A percentile compares a stretch with the other conserved stretches of the same genome.
These are phyloP conservation scores for Talaromyces marneffei DNA, from an alignment of 2,329 filamentous ascomycete genomes.

Conservation along the genomic window DNA sequence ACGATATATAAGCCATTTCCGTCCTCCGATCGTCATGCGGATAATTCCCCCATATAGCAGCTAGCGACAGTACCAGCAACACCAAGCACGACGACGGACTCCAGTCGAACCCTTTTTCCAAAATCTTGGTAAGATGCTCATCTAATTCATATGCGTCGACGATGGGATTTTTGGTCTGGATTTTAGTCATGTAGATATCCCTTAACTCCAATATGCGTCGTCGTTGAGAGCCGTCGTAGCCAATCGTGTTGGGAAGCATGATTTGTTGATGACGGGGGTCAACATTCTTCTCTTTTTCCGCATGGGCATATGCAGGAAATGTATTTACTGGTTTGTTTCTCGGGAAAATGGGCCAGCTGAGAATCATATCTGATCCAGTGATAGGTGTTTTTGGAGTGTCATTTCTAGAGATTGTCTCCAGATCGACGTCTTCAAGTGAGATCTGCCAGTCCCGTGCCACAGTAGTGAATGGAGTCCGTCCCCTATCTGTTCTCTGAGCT, in stretches of 20 bases:
- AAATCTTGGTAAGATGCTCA: slow-evolving; percentile 18
- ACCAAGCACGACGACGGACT: slow-evolving; percentile 21
- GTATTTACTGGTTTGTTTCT: slow-evolving; percentile 21
- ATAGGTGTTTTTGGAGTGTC: slow-evolving; percentile 23
- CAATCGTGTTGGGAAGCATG: slow-evolving; percentile 9
- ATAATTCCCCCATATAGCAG: slow-evolving; percentile 24
- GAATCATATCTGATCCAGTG: slow-evolving; percentile 25
- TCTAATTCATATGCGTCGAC: slow-evolving; percentile 22
- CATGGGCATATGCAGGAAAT: slow-evolving; percentile 20
- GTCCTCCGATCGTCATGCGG: slow-evolving; percentile 21
- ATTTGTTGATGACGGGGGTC: background rate
- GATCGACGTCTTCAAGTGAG: slow-evolving; percentile 20
- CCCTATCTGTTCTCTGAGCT: background rate
- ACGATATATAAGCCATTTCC: slow-evolving; percentile 9
- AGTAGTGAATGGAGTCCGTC: background rate
- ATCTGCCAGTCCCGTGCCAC: background rate
- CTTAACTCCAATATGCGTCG: slow-evolving; percentile 21
- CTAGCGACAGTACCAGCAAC: slow-evolving; percentile 21
- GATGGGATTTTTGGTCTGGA: slow-evolving; percentile 24
- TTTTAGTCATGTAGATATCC: slow-evolving; percentile 22
- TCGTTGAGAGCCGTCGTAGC: slow-evolving; percentile 16
- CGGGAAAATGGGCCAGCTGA: slow-evolving; percentile 23
- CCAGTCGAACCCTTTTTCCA: slow-evolving; percentile 24
- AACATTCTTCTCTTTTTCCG: slow-evolving; percentile 19
- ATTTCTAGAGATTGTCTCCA: slow-evolving; percentile 23